Percentiles rank a stretch among this genome's conserved stretches.
Evolutionary conservation across 768 basidiomycete species (phyloP).

Genomic region (Ephemerocybe angulata): DNA sequence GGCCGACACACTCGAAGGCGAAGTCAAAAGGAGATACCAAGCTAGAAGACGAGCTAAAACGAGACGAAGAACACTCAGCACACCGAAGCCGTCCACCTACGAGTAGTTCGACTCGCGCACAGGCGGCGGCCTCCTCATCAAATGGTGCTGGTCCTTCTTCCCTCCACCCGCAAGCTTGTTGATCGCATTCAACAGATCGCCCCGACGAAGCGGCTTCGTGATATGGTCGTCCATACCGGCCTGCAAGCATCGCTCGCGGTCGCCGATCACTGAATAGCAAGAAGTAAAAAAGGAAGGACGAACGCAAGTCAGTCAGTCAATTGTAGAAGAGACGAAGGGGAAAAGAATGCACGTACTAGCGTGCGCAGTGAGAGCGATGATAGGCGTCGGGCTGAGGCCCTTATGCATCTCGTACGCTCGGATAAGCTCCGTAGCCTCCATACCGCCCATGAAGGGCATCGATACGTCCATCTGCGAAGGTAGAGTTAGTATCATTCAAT

Average conservation of each 20-base stretch:
- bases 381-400: conserved; percentile 72
- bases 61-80: too few species aligned
- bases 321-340: background rate
- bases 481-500: background rate
- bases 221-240: conserved; percentile 73
- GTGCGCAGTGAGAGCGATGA: conserved; percentile 96
- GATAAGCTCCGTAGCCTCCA: conserved; percentile 94
- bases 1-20: too few species aligned
- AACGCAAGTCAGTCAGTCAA: conserved; percentile 11
- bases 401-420: conserved; percentile 77
- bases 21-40: too few species aligned
- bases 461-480: conserved; percentile 87
- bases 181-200: conserved; percentile 77
- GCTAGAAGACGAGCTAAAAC: too few species aligned
- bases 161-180: conserved; percentile 74
- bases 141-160: conserved; percentile 35
- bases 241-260: conserved; percentile 47
- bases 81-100: background rate
- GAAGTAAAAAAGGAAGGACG: too few species aligned
- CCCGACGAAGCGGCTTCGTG: conserved; percentile 77
- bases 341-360: conserved; percentile 66
- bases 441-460: conserved; percentile 98
- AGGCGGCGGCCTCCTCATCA: conserved; percentile 29
- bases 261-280: conserved; percentile 69
- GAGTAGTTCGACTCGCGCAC: conserved; percentile 18